These are phyloP conservation scores for Linnemannia hyalina DNA, from an alignment of 192 early-diverging fungal species.

Conservation along the genomic window DNA sequence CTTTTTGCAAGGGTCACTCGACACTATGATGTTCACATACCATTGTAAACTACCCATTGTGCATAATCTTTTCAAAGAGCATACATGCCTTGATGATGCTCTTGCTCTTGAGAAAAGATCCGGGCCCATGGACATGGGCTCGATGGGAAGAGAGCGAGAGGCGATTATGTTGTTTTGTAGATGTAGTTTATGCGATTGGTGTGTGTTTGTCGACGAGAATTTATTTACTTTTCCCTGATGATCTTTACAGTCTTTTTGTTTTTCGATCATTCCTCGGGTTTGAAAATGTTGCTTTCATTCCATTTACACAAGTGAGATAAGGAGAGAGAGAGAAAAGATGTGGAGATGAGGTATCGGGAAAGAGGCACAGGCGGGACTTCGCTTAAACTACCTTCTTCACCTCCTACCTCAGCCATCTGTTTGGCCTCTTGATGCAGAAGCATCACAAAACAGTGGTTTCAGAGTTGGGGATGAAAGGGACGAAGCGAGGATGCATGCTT, in stretches of 20 bases:
- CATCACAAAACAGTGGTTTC: not conserved
- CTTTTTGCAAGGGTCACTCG: conserved; percentile 7
- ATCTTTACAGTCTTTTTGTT: not conserved
- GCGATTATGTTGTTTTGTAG: not conserved
- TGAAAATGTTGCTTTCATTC: not conserved
- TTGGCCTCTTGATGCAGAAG: not conserved
- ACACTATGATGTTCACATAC: not conserved
- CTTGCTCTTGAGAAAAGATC: not conserved
- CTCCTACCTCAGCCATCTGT: not conserved
- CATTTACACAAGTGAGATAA: not conserved
- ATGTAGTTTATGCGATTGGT: conserved; percentile 9
- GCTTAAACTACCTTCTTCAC: not conserved
- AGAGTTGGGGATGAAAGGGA: not conserved
- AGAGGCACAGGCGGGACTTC: not conserved
- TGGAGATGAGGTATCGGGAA: not conserved
- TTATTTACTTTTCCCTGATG: not conserved
- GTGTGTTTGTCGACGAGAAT: not conserved
- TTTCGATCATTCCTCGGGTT: not conserved
- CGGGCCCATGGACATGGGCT: not conserved
- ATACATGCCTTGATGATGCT: not conserved
- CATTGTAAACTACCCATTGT: not conserved
- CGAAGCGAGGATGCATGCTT: not conserved
- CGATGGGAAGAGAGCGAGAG: not conserved
- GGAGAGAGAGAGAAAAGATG: not conserved
- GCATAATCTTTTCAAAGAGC: not conserved